Conservation (phyloP, 768 basidiomycete species). For the Kwoniella dejecticola region DNA sequence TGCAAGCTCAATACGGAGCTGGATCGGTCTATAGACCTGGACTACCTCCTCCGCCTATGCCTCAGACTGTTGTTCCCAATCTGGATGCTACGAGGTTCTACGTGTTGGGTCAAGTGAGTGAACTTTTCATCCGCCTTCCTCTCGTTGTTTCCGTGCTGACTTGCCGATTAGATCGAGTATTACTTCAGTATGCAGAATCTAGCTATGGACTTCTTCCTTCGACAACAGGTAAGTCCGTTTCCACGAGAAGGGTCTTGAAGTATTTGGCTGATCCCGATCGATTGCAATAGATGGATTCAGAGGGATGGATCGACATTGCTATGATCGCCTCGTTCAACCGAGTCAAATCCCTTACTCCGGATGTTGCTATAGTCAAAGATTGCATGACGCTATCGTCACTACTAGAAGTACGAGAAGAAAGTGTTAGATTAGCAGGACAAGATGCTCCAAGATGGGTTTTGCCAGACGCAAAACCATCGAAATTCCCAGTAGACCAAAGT, state of each 20-base stretch:
- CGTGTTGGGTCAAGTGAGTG: constrained; percentile 63
- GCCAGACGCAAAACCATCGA: constrained; percentile 62
- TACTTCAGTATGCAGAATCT: constrained; percentile 89
- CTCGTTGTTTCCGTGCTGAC: constrained; percentile 27
- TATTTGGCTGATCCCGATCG: neutral
- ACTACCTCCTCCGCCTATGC: constrained; percentile 53
- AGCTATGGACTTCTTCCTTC: constrained; percentile 79
- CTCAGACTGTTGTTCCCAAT: constrained; percentile 49
- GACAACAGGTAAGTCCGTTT: constrained; percentile 66
- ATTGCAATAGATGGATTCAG: constrained; percentile 74
- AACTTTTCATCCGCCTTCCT: neutral
- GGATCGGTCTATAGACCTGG: constrained; percentile 11
- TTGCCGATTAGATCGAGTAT: constrained; percentile 71
- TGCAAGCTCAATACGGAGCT: constrained; percentile 27
- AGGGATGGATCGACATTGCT: constrained; percentile 81
- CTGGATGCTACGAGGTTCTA: constrained; percentile 69
- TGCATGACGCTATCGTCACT: constrained; percentile 68
- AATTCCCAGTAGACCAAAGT: constrained; percentile 4
- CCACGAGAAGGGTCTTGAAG: too few relatives aligned
- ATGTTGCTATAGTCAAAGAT: constrained; percentile 65
- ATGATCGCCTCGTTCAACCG: constrained; percentile 87
- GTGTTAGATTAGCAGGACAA: constrained; percentile 67
- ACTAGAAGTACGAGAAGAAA: constrained; percentile 67
- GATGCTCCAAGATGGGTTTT: constrained; percentile 67
- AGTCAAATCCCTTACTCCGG: constrained; percentile 67